Base-by-base conservation (phyloP, 441 rosid species). In the Gossypium gossypioides region DNA sequence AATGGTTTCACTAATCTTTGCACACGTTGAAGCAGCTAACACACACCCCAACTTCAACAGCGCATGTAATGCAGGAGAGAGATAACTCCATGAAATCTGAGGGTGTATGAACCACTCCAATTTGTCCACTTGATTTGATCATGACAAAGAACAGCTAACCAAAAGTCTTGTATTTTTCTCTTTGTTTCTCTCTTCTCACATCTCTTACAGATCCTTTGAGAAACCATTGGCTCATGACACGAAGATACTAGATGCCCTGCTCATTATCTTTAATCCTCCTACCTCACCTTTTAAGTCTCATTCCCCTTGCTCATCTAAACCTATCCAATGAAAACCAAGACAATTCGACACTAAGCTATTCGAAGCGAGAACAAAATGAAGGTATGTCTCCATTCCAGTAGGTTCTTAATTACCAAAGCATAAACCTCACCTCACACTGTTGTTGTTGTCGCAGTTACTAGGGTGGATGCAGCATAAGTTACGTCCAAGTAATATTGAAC, bases 381-480 rank as follows among this genome's bases (percentile, higher is more conserved):
- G 96, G 98, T 90, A 80, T 74, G 89, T 71, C 68, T 76, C 44
- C 44, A 21, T 67, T 78, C 74, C 60, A 67, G 75, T 54, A 51
- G 72, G 72, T 61, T 72, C 73, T 61, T 68, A 34, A 34, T 34
- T 34, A 44, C 16, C 60, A 75, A 77, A 74, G 58, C 76, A 75
- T 16, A 51, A n/a, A 10, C 42, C 50, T 76, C 83, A 67, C 77
- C 80, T 71, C 71, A 18, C 71, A 34, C 73, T 74, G 72, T 75
- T 66, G 72, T 79, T 83, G 79, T 82, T 76, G 79, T 82, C 74
- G 89, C 98, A 90, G 97, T 74, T 91, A 77, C 82, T 84, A 77
- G 91, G 86, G 64, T 91, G 97, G 98, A 85, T 88, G 95, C 89
- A 85, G 82, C 84, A 81, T 55, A 86, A 83, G 83, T 74, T 81